Conservation (phyloP, 225 moss, liverwort and hornwort genomes). For the Bryoerythrophyllum caledonicum region DNA sequence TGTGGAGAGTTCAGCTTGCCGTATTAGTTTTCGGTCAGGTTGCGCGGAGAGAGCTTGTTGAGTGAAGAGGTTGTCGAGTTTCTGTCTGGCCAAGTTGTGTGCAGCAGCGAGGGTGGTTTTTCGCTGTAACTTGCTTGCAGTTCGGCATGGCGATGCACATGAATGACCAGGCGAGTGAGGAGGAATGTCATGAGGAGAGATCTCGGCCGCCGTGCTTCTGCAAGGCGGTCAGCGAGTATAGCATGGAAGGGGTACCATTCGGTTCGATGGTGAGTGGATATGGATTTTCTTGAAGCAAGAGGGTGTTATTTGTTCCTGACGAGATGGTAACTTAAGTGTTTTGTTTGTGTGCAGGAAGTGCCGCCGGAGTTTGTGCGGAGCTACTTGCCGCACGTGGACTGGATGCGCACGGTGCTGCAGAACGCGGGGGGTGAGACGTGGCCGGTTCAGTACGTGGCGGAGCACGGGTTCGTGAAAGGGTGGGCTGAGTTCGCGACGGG, state of each 20-base stretch:
- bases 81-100: no score
- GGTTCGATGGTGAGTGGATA: conserved; percentile 23
- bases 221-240: conserved; percentile 3
- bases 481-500: conserved; percentile 19
- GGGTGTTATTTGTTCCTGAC: no score
- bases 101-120: no score
- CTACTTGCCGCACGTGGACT: background rate
- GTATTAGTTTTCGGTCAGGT: no score
- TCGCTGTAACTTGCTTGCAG: no score
- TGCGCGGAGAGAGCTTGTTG: no score
- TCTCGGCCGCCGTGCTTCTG: background rate
- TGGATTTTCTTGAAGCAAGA: background rate
- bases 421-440: conserved; percentile 7
- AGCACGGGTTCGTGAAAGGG: background rate
- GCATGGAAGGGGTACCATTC: conserved; percentile 22
- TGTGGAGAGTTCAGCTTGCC: no score
- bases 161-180: background rate
- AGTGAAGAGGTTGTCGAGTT: no score
- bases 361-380: conserved; percentile 4
- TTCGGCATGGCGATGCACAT: background rate
- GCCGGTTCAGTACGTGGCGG: background rate
- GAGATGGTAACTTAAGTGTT: no score
- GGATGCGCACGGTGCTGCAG: conserved; percentile 1
- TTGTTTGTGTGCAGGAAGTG: conserved; percentile 11
- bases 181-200: background rate